Evolutionary conservation across 192 early-diverging fungal genomes (phyloP).

Genomic region (Coemansia asiatica): DNA sequence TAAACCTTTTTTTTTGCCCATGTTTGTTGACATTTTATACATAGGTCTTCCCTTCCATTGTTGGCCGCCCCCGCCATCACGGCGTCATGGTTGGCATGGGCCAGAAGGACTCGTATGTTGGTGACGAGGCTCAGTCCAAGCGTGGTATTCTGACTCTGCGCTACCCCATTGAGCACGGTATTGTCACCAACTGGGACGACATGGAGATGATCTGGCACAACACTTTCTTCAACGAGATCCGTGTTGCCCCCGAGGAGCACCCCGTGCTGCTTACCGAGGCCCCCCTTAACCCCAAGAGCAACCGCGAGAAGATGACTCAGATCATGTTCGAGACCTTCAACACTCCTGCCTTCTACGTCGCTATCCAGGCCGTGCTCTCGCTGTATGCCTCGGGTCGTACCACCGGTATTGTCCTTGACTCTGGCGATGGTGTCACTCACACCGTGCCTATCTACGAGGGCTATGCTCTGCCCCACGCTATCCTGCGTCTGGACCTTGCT

Average conservation of each 20-base stretch:
- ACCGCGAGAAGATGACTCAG: slow-evolving; percentile 99
- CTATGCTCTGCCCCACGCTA: slow-evolving; percentile 93
- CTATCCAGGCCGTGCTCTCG: slow-evolving; percentile 95
- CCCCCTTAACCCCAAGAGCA: slow-evolving; percentile 95
- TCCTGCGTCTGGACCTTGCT: slow-evolving; percentile 93
- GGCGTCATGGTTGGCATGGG: slow-evolving; percentile 91
- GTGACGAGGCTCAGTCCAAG: slow-evolving; percentile 89
- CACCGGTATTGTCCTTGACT: slow-evolving; percentile 98
- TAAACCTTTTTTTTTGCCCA: neutral
- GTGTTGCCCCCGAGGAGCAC: slow-evolving; percentile 97
- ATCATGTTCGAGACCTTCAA: slow-evolving; percentile 99
- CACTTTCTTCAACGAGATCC: slow-evolving; percentile 97
- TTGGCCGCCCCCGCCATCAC: slow-evolving; percentile 84
- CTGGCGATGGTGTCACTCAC: slow-evolving; percentile 98
- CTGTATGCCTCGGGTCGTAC: slow-evolving; percentile 96
- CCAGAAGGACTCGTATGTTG: slow-evolving; percentile 88
- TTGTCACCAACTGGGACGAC: slow-evolving; percentile 92
- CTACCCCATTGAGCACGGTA: slow-evolving; percentile 91
- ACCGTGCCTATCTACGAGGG: slow-evolving; percentile 98
- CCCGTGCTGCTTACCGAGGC: slow-evolving; percentile 97
- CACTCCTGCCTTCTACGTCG: slow-evolving; percentile 94
- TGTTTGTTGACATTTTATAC: slow-evolving; percentile 13
- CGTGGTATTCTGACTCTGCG: slow-evolving; percentile 84
- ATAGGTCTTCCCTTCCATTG: slow-evolving; percentile 78
- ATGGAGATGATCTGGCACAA: slow-evolving; percentile 98